Evolutionary conservation across 805 yeast species (phyloP), one percentile per base, ranked within the genome.

Genomic region (Kodamaea hsintzibuensis): DNA sequence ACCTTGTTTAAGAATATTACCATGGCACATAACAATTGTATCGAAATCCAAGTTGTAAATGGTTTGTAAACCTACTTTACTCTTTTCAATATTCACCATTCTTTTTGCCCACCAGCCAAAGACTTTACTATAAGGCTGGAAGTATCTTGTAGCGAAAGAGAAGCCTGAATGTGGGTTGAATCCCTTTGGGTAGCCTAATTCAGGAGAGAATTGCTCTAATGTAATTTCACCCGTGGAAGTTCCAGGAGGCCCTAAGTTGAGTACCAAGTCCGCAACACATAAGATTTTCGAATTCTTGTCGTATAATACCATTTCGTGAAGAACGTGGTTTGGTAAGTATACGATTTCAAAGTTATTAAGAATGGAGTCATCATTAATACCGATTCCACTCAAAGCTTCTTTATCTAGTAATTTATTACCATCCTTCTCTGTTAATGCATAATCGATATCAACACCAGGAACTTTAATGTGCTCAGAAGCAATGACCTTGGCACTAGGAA

Each of bases 1-100:
- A 48, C 64, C 60, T 16, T 64, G 59, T 18, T 80, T 82, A 54
- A 84, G 69, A 14, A 82, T 73, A 56, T 79, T 79, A 10, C 90
- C 90, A 62, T 85, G 90, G 58, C 86, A 81, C 59, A 78, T 69
- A 40, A 85, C 79, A 49, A 83, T 69, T n/a, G 71, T 69, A 12
- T 78, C 77, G 55, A 82, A 78, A 42, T 79, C 77, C 81, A 81
- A 77, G 8, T 60, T 53, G 37, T 68, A 52, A 16, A 76, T 61
- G 25, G 71, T 63, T 35, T 63, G 57, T 27, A 70, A 56, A 16
- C 76, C 68, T 12, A 56, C 51, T 10, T 17, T 14, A 3, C 45
- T 38, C 39, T 17, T 48, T 9, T 40, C 48, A n/a, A 50, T 45
- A 25, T 37, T 49, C 42, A 44, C 48, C 39, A 39, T 12, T 42